phyloP scores from a whole-genome alignment of 441 rosid genomes.

The Viola pubescens region DNA sequence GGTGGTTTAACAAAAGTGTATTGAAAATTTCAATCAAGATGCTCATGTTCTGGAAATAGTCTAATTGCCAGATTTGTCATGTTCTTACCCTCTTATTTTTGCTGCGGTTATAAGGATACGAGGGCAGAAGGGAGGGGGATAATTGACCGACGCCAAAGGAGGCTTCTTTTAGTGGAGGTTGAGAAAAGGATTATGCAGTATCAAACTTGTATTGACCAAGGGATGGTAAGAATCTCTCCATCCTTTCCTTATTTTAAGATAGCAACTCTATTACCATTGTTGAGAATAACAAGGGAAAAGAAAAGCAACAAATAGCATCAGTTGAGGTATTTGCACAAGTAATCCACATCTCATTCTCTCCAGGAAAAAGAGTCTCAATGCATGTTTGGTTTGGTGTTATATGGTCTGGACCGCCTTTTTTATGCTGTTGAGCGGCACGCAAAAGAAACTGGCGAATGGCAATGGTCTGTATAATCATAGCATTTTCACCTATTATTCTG shows the following conservation, averaged over 20 bases:
- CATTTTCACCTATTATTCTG: background rate
- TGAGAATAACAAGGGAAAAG: too few relatives aligned
- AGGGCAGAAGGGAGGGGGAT: slow-evolving; percentile 92
- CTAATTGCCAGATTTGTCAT: background rate
- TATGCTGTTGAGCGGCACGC: slow-evolving; percentile 74
- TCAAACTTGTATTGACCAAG: slow-evolving; percentile 68
- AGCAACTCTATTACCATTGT: too few relatives aligned
- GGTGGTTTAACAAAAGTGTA: too few relatives aligned
- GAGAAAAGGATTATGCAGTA: slow-evolving; percentile 77
- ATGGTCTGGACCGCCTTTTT: slow-evolving; percentile 61
- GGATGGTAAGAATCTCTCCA: slow-evolving; percentile 38
- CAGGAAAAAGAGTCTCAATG: slow-evolving; percentile 77
- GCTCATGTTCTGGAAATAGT: background rate
- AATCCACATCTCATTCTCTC: slow-evolving; percentile 14
- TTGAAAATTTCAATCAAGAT: background rate
- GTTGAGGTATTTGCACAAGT: background rate
- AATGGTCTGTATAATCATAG: slow-evolving; percentile 40
- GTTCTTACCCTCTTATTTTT: slow-evolving; percentile 1
- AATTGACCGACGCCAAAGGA: slow-evolving; percentile 76
- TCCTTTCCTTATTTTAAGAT: background rate
- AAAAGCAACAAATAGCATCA: background rate
- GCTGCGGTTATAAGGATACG: slow-evolving; percentile 45
- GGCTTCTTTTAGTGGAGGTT: slow-evolving; percentile 72
- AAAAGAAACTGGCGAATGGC: slow-evolving; percentile 80
- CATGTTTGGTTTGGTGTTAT: slow-evolving; percentile 76